Evolutionary conservation across 2,329 filamentous ascomycete genomes (phyloP), one percentile per base, ranked within the genome.

Genomic region (Fusarium sublunatum): DNA sequence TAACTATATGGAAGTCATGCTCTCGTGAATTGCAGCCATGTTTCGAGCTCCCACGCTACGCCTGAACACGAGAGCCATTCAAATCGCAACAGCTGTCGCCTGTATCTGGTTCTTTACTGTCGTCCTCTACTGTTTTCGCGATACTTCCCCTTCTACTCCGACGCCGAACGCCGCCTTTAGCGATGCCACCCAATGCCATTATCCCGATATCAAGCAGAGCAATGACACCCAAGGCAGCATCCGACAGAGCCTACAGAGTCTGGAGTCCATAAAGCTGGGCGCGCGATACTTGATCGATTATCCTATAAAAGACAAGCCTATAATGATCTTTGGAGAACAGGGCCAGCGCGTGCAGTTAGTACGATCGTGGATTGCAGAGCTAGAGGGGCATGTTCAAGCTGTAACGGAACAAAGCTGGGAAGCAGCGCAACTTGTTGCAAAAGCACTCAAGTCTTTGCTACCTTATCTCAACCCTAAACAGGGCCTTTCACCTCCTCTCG

Each of bases 241-340:
- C 12, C 47, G 19, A 44, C 15, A 53, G 5, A 56, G 2, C 9
- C 10, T n/a, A 7, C 52, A 45, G 8, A 31, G 2, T 13, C 2
- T 56, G 2, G 63, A 58, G 15, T 28, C 54, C 2, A 58, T 65
- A 7, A 54, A 38, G 0, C 36, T 68, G 4, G 57, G 50, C 35
- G 67, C 54, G 4, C 67, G 57, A 9, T 68, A 72, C 34, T 72
- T 75, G 25, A 58, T 65, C 40, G 70, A 74, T 13, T 71, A 69
- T 11, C 73, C 72, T 1, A 61, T 76, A n/a, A 42, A 44, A 0
- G 53, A 68, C n/a, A 68, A 74, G 0, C 75, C 73, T 42, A 74
- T 70, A 10, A 63, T 69, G 5, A 58, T 71, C 3, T 77, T 76
- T 48, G 74, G 74, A 34, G 68, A 76, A 39, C 32, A 74, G 8